These are phyloP conservation scores for Leptodermis oblonga DNA, from an alignment of 257 asterid genomes.

Conservation along the genomic window DNA sequence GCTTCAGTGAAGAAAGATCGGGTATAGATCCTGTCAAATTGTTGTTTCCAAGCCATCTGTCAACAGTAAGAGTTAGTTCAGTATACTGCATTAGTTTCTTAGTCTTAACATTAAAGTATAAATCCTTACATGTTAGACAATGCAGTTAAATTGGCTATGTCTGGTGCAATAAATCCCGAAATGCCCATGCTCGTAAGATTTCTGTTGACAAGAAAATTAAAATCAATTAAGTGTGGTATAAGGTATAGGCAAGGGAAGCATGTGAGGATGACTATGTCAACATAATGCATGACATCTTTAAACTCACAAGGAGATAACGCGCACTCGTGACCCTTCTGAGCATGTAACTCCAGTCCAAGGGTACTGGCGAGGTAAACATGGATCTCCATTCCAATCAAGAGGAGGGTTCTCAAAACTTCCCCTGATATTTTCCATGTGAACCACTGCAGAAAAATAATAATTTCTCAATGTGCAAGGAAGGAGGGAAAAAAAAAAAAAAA, in stretches of 20 bases:
- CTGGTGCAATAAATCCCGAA: conserved; percentile 66
- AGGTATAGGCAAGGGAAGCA: neutral
- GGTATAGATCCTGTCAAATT: conserved; percentile 74
- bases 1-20: conserved; percentile 59
- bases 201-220: conserved; percentile 33
- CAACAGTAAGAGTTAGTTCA: conserved; percentile 20
- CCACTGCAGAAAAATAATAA: conserved; percentile 44
- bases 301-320: conserved; percentile 73
- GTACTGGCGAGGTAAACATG: conserved; percentile 75
- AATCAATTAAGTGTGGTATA: conserved; percentile 1
- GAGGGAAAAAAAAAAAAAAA: neutral
- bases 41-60: conserved; percentile 80
- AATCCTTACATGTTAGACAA: conserved; percentile 63
- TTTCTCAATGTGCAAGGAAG: neutral
- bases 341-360: conserved; percentile 93
- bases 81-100: conserved; percentile 7
- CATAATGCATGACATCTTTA: conserved; percentile 10
- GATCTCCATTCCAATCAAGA: conserved; percentile 91
- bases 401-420: conserved; percentile 68
- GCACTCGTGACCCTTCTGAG: conserved; percentile 57
- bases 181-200: conserved; percentile 73
- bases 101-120: neutral
- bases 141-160: conserved; percentile 67
- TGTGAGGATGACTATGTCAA: neutral
- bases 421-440: conserved; percentile 58